phyloP scores from a whole-genome alignment of 129 eudicot genomes.

The Kitagawia praeruptora region DNA sequence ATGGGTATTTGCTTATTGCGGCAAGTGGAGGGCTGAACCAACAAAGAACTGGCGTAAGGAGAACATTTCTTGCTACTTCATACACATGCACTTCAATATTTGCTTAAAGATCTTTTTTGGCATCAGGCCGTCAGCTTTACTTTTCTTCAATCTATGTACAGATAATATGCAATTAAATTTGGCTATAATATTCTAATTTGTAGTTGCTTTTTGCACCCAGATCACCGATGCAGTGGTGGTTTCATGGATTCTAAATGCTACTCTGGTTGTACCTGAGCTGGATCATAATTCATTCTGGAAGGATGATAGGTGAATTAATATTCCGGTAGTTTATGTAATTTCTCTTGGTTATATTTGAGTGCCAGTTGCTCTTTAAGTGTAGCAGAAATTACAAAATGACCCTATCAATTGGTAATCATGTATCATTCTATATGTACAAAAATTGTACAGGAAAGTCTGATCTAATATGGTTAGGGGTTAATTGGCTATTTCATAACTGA shows the following conservation, averaged over 20 bases:
- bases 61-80: background rate
- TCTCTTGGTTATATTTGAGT: background rate
- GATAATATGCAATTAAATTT: background rate
- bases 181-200: conserved; percentile 7
- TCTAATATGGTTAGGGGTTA: background rate
- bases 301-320: conserved; percentile 64
- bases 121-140: background rate
- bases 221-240: conserved; percentile 97
- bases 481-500: no score
- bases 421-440: background rate
- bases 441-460: background rate
- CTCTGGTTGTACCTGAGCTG: conserved; percentile 89
- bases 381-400: background rate
- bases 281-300: conserved; percentile 96
- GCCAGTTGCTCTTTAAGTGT: background rate
- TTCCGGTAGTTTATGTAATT: conserved; percentile 2
- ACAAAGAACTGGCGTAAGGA: conserved; percentile 92
- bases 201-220: conserved; percentile 24
- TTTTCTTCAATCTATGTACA: background rate
- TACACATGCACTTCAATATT: background rate
- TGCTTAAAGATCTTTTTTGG: background rate
- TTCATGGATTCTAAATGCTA: conserved; percentile 89
- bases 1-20: conserved; percentile 88
- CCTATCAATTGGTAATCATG: background rate
- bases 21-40: conserved; percentile 97